A percentile compares a stretch with the other conserved stretches of the same genome.
phyloP scores from a whole-genome alignment of 108 stramenopile species.

The Conticribra guillardii region DNA sequence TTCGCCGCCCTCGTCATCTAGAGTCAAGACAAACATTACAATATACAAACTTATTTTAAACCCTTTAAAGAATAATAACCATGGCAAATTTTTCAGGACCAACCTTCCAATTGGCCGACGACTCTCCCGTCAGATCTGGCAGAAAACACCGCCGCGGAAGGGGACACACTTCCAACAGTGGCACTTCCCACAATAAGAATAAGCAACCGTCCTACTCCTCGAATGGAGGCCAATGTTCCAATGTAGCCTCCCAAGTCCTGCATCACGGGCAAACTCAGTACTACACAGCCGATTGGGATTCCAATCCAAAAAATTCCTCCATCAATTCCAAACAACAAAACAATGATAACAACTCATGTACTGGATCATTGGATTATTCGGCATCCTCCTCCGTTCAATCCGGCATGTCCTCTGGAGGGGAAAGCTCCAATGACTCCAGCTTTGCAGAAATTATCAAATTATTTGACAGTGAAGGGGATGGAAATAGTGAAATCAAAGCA shows the following conservation, averaged over 20 bases:
- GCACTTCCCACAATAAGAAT: neutral
- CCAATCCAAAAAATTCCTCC: slow-evolving; percentile 17
- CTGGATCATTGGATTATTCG: slow-evolving; percentile 46
- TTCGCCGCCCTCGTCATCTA: too few relatives aligned
- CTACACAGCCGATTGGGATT: slow-evolving; percentile 27
- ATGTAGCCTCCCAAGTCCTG: slow-evolving; percentile 19
- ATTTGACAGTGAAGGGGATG: slow-evolving; percentile 42
- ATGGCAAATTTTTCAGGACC: slow-evolving; percentile 24
- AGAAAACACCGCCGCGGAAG: slow-evolving; percentile 44
- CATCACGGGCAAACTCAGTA: slow-evolving; percentile 14
- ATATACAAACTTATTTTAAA: too few relatives aligned
- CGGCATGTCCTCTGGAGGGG: slow-evolving; percentile 30
- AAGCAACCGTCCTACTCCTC: neutral
- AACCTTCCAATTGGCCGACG: slow-evolving; percentile 43
- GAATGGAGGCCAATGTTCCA: slow-evolving; percentile 24
- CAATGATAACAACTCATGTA: slow-evolving; percentile 37
- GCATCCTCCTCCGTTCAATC: slow-evolving; percentile 42
- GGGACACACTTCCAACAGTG: slow-evolving; percentile 12
- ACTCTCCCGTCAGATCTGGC: slow-evolving; percentile 25
- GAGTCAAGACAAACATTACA: too few relatives aligned
- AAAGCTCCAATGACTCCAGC: slow-evolving; percentile 36
- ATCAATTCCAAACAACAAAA: slow-evolving; percentile 16
- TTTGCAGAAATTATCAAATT: slow-evolving; percentile 51
- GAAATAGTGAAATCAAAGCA: slow-evolving; percentile 34
- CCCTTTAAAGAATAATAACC: too few relatives aligned